phyloP scores from a whole-genome alignment of 1,139 yeast species.

The Tardiomyces digboiensis region DNA sequence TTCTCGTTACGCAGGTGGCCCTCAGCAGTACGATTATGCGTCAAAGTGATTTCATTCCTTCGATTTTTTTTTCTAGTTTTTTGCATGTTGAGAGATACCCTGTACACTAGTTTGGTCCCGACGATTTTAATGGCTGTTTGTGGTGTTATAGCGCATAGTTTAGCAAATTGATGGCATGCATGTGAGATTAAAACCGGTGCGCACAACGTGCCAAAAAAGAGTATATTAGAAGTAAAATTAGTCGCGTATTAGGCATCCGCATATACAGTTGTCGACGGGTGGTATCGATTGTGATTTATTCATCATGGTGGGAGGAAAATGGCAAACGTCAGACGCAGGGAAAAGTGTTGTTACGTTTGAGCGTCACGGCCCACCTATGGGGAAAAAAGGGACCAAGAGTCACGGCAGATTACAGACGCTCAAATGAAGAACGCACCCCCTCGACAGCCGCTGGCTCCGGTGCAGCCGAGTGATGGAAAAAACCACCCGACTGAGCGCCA shows the following conservation, averaged over 20 bases:
- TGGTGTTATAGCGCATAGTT: constrained; percentile 1
- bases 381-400: too few relatives aligned
- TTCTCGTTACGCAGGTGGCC: constrained; percentile 1
- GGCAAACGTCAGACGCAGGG: too few relatives aligned
- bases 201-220: too few relatives aligned
- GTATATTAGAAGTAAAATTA: background rate
- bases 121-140: constrained; percentile 1
- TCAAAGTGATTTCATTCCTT: background rate
- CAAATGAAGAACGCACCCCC: constrained; percentile 15
- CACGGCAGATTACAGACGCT: constrained; percentile 5
- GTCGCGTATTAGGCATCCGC: background rate
- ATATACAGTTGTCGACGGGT: background rate
- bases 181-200: too few relatives aligned
- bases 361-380: too few relatives aligned
- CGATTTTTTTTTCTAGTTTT: background rate
- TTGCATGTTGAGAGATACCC: constrained; percentile 1
- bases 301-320: background rate
- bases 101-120: constrained; percentile 1
- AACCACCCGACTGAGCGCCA: background rate
- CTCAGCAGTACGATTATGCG: background rate
- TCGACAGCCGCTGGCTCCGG: constrained; percentile 5
- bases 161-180: background rate
- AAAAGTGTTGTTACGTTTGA: too few relatives aligned
- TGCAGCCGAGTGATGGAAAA: constrained; percentile 1
- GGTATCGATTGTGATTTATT: too few relatives aligned